Evolutionary conservation across 202 grass and related monocot species (phyloP), one percentile per base, ranked within the genome.

Genomic region (Brachypodium distachyon): DNA sequence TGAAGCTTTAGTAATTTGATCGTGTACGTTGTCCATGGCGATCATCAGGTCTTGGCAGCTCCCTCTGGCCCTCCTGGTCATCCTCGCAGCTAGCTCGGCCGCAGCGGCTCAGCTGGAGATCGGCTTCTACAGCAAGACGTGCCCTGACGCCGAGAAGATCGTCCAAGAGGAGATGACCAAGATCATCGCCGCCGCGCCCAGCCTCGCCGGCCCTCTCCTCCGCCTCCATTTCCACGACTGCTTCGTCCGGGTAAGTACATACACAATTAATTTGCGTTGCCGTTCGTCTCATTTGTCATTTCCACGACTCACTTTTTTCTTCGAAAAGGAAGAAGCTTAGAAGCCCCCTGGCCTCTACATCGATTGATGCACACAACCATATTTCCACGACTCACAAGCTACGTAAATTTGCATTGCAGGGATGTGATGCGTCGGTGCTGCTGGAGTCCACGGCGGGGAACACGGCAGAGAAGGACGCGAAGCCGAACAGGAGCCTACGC

Each of bases 191-290:
- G 43, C 73, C 26, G 94, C 86, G 16, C 94, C 94, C 4, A 93
- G 90, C 81, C 94, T 97, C 12, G 86, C 90, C 10, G 94, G 83
- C 0, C 94, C 76, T 0, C 86, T 88, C 0, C 32, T 93, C 29
- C 77, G 94, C 10, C 82, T 97, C 18, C 49, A 87, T 66, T 97
- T 91, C 49, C 88, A 93, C 12, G 93, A 97, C 75, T 97, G 93
- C 80, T 97, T 93, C 34, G 93, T 97, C 48, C 68, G 77, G 81
- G 93, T 84, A 81, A 37, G 17, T 52, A 54, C 3, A 5, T n/a
- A n/a, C n/a, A n/a, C n/a, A n/a, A n/a, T 66, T 1, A 7, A 51
- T 7, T 51, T 22, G 1, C n/a, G n/a, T n/a, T n/a, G n/a, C 2
- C 0, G 22, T 16, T 25, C 22, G 16, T 66, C 12, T 42, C 56